Evolutionary conservation across 768 basidiomycete species (phyloP).

Genomic region (Suillus variegatus): DNA sequence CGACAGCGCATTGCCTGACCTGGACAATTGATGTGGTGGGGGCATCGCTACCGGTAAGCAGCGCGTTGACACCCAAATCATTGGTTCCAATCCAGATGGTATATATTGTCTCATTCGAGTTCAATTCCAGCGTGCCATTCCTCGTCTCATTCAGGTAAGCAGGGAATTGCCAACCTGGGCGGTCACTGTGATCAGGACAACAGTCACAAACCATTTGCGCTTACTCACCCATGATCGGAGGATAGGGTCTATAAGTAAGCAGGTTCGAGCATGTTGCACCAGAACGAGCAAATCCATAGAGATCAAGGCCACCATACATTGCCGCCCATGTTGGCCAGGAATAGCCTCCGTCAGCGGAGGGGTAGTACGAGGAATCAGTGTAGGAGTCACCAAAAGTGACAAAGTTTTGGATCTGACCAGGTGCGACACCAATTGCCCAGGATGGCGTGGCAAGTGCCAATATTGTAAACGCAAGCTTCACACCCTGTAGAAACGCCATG

Average conservation of each 20-base stretch:
- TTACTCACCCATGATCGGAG: constrained; percentile 58
- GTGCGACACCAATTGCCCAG: constrained; percentile 26
- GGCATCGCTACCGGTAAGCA: constrained; percentile 51
- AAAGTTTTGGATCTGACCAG: constrained; percentile 58
- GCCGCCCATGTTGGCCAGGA: constrained; percentile 66
- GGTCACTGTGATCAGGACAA: neutral
- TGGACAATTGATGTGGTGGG: constrained; percentile 56
- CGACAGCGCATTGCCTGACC: constrained; percentile 56
- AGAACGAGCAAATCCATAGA: constrained; percentile 59
- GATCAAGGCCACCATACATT: constrained; percentile 49
- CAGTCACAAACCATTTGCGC: no score
- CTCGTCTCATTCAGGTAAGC: constrained; percentile 44
- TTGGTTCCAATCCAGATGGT: constrained; percentile 72
- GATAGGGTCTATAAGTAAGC: constrained; percentile 58
- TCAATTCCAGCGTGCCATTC: constrained; percentile 42
- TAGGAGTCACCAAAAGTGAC: constrained; percentile 73
- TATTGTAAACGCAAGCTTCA: constrained; percentile 11
- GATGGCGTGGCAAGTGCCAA: constrained; percentile 15
- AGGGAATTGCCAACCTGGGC: constrained; percentile 39
- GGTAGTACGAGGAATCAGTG: constrained; percentile 48
- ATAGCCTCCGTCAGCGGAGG: constrained; percentile 40
- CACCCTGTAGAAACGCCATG: constrained; percentile 9
- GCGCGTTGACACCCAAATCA: constrained; percentile 56
- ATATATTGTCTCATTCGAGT: constrained; percentile 53
- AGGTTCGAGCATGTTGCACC: constrained; percentile 70